A percentile compares a stretch with the other conserved stretches of the same genome.
Conservation (phyloP, 2,329 filamentous ascomycete genomes). For the Paraphaeosphaeria minitans region DNA sequence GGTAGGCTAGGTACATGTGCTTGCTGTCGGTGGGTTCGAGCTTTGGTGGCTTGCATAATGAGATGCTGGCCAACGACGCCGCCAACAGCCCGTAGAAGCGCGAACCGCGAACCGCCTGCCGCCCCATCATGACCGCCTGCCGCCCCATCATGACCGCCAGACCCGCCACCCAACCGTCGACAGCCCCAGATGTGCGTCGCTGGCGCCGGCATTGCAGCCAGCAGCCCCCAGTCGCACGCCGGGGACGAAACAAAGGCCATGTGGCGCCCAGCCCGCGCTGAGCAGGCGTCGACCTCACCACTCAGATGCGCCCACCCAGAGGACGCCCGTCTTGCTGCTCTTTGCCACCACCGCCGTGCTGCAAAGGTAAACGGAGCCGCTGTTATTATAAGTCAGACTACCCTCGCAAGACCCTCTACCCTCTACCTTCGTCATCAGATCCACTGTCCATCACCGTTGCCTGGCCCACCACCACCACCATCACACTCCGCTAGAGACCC, state of each 20-base stretch:
- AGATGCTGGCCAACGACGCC: conserved; percentile 1
- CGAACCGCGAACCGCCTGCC: no score
- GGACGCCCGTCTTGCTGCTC: conserved; percentile 10
- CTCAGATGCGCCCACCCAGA: conserved; percentile 14
- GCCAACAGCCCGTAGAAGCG: conserved; percentile 1
- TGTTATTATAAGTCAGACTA: no score
- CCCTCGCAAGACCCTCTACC: background rate
- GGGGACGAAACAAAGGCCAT: conserved; percentile 15
- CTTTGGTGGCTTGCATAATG: conserved; percentile 30
- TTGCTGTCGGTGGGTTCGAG: conserved; percentile 23
- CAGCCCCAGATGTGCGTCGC: background rate
- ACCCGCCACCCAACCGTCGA: background rate
- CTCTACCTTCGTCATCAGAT: background rate
- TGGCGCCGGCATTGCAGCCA: conserved; percentile 1
- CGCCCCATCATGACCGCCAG: background rate
- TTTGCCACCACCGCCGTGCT: no score
- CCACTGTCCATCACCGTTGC: background rate
- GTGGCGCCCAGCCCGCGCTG: conserved; percentile 23
- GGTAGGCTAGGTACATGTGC: conserved; percentile 13
- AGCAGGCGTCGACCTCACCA: conserved; percentile 10
- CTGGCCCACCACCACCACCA: background rate
- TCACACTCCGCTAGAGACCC: conserved; percentile 14
- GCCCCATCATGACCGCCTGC: conserved; percentile 2
- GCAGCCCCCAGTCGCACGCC: conserved; percentile 2
- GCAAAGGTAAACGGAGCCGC: conserved; percentile 7